Evolutionary conservation across 2,329 filamentous ascomycete genomes (phyloP).

Genomic region (Chaetomium olivaceum): DNA sequence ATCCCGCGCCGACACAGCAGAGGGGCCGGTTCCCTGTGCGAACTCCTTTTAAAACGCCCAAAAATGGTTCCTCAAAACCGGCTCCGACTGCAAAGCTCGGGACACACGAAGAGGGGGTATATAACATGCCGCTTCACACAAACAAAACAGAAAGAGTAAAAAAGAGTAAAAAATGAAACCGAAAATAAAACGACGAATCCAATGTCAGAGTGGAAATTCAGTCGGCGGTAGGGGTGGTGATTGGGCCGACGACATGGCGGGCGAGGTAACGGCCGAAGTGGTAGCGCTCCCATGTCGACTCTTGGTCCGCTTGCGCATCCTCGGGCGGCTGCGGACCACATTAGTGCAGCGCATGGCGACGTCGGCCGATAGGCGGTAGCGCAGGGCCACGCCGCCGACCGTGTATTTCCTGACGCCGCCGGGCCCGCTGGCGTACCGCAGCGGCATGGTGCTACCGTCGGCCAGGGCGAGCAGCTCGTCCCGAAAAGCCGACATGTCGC

Average conservation of each 20-base stretch:
- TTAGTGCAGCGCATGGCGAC: conserved; percentile 38
- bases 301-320: conserved; percentile 39
- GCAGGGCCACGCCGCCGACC: conserved; percentile 31
- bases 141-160: background rate
- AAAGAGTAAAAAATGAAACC: background rate
- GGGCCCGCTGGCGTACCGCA: conserved; percentile 29
- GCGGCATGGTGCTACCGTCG: conserved; percentile 19
- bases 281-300: conserved; percentile 25
- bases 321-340: conserved; percentile 38
- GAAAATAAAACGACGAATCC: background rate
- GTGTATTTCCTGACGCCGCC: conserved; percentile 32
- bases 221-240: conserved; percentile 12
- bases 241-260: conserved; percentile 24
- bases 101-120: conserved; percentile 7
- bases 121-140: conserved; percentile 12
- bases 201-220: conserved; percentile 8
- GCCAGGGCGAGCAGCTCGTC: background rate
- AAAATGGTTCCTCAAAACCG: conserved; percentile 11
- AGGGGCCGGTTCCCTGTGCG: background rate
- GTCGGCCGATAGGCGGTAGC: conserved; percentile 36
- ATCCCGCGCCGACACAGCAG: background rate
- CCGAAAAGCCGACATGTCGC: background rate
- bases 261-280: conserved; percentile 28
- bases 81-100: conserved; percentile 3
- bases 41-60: conserved; percentile 23